These are phyloP conservation scores for Kondoa subrosea DNA, from an alignment of 768 basidiomycete genomes.

Conservation along the genomic window DNA sequence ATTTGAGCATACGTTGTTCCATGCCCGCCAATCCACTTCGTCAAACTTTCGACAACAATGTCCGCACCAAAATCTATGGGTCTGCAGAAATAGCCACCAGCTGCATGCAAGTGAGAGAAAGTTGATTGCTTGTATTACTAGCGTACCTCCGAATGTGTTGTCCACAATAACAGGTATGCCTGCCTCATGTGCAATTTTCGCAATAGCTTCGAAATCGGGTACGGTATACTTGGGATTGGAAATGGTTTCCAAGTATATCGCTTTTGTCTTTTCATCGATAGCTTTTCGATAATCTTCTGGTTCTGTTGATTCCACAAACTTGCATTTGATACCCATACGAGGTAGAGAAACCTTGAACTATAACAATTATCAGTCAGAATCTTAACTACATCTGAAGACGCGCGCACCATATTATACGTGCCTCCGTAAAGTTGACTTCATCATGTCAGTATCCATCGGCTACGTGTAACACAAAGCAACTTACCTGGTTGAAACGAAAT, in stretches of 20 bases:
- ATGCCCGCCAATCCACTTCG: slow-evolving; percentile 51
- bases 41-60: slow-evolving; percentile 61
- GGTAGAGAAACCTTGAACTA: slow-evolving; percentile 38
- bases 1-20: too few relatives aligned
- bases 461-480: slow-evolving; percentile 23
- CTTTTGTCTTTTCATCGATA: slow-evolving; percentile 57
- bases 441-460: neutral
- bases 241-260: slow-evolving; percentile 47
- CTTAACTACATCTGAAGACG: slow-evolving; percentile 5
- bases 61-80: slow-evolving; percentile 63
- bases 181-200: slow-evolving; percentile 57
- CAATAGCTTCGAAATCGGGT: slow-evolving; percentile 47
- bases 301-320: slow-evolving; percentile 45
- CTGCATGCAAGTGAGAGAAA: too few relatives aligned
- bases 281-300: slow-evolving; percentile 47
- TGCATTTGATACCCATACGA: slow-evolving; percentile 48
- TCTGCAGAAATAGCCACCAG: slow-evolving; percentile 43
- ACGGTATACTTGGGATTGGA: slow-evolving; percentile 59
- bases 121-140: too few relatives aligned
- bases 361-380: neutral
- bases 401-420: slow-evolving; percentile 23
- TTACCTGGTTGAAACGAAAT: slow-evolving; percentile 56
- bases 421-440: neutral
- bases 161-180: slow-evolving; percentile 63
- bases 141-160: slow-evolving; percentile 33